A percentile compares a stretch with the other conserved stretches of the same genome.
These are phyloP conservation scores for Desmodesmus armatus DNA, from an alignment of 139 green algal genomes.

Conservation along the genomic window DNA sequence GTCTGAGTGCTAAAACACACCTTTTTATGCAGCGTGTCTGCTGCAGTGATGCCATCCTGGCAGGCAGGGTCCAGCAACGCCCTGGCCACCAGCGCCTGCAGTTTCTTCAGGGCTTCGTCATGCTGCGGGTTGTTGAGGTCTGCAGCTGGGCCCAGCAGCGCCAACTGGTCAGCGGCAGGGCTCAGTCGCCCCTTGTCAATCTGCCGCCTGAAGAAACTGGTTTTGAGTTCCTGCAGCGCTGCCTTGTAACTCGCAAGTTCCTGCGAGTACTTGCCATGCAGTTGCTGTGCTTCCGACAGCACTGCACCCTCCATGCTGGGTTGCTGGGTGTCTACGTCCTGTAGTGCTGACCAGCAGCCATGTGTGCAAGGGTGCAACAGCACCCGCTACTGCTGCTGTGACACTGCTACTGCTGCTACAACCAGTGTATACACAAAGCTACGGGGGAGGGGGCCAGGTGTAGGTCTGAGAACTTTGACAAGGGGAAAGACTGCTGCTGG, in stretches of 20 bases:
- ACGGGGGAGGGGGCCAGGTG: too few relatives aligned
- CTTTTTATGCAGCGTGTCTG: conserved; percentile 30
- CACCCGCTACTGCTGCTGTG: not conserved
- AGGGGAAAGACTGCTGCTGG: too few relatives aligned
- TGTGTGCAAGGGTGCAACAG: not conserved
- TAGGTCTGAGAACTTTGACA: too few relatives aligned
- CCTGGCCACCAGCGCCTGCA: conserved; percentile 12
- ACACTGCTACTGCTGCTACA: too few relatives aligned
- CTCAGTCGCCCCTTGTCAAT: not conserved
- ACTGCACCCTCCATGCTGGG: not conserved
- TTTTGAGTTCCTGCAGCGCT: conserved; percentile 20
- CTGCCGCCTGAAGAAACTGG: conserved; percentile 22
- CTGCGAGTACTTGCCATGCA: too few relatives aligned
- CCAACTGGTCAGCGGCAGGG: not conserved
- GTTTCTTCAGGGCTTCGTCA: not conserved
- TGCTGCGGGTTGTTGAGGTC: conserved; percentile 9
- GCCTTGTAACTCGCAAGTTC: too few relatives aligned
- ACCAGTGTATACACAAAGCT: too few relatives aligned
- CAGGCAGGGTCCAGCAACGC: conserved; percentile 27
- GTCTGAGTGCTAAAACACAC: not conserved
- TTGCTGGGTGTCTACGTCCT: not conserved
- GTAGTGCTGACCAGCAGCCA: not conserved
- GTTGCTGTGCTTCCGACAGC: too few relatives aligned
- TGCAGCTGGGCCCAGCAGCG: not conserved
- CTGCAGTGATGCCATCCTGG: conserved; percentile 26